Conservation (phyloP, 2,329 filamentous ascomycete species). For the Sarocladium brachiariae region DNA sequence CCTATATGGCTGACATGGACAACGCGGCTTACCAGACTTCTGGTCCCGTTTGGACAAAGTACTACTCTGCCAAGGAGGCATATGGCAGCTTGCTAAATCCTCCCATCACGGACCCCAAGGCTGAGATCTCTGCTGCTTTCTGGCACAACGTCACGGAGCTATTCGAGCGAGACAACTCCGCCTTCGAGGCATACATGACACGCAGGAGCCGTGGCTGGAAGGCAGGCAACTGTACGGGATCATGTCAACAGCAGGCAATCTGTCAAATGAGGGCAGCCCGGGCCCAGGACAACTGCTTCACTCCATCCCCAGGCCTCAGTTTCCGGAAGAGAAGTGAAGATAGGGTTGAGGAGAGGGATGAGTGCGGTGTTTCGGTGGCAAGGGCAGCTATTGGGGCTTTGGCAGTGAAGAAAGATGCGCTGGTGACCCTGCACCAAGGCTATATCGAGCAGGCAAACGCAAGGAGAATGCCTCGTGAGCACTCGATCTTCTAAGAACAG, state of each 20-base stretch:
- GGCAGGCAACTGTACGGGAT: conserved; percentile 31
- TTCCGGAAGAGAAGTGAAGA: conserved; percentile 24
- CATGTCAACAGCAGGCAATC: conserved; percentile 38
- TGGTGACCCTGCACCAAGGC: conserved; percentile 13
- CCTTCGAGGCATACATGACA: conserved; percentile 40
- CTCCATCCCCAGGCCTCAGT: conserved; percentile 27
- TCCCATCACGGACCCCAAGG: conserved; percentile 27
- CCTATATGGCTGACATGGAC: conserved; percentile 47
- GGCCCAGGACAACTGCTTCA: conserved; percentile 37
- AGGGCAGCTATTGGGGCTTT: conserved; percentile 21
- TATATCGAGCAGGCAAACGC: background rate
- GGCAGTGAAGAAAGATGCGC: conserved; percentile 17
- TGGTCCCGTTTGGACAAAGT: conserved; percentile 45
- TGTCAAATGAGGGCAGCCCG: conserved; percentile 47
- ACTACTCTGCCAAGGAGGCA: conserved; percentile 49
- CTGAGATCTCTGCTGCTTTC: conserved; percentile 48
- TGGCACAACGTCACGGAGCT: conserved; percentile 50
- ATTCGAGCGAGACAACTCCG: conserved; percentile 34
- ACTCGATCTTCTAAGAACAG: too few species aligned
- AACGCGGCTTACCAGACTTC: conserved; percentile 33
- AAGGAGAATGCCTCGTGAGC: background rate
- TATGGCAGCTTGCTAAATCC: conserved; percentile 42
- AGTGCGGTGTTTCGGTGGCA: conserved; percentile 24
- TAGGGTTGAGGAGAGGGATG: conserved; percentile 16
- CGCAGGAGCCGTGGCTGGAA: conserved; percentile 42